phyloP scores from a whole-genome alignment of 2,329 filamentous ascomycete species.

The Ophiostoma sp. region DNA sequence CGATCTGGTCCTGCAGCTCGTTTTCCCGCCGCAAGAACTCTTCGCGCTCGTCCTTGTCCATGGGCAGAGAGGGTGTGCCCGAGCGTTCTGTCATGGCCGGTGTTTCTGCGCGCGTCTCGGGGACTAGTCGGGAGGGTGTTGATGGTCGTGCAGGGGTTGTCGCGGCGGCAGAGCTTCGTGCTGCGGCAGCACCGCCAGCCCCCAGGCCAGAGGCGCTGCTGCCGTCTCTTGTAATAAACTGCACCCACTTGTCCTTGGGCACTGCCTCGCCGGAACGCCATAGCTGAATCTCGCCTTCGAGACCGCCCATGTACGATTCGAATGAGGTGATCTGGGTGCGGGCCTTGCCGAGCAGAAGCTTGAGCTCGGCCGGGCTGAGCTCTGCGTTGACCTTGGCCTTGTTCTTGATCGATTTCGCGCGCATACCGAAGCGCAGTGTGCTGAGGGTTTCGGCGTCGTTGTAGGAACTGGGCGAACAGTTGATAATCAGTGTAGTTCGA shows the following conservation, averaged over 20 bases:
- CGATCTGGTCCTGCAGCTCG: slow-evolving; percentile 91
- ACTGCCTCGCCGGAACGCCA: slow-evolving; percentile 89
- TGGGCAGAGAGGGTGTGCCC: slow-evolving; percentile 76
- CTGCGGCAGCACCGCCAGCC: slow-evolving; percentile 42
- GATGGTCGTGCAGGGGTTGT: slow-evolving; percentile 50
- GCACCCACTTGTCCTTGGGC: slow-evolving; percentile 82
- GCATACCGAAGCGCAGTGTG: slow-evolving; percentile 88
- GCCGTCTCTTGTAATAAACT: slow-evolving; percentile 54
- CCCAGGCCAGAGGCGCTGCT: slow-evolving; percentile 40
- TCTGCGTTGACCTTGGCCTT: slow-evolving; percentile 99
- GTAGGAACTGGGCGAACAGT: slow-evolving; percentile 97
- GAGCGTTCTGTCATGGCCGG: slow-evolving; percentile 66
- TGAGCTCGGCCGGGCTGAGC: slow-evolving; percentile 91
- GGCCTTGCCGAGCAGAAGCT: slow-evolving; percentile 84
- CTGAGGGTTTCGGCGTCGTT: slow-evolving; percentile 93
- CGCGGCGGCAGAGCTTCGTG: slow-evolving; percentile 50
- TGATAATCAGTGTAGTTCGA: slow-evolving; percentile 96
- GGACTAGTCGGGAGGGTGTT: slow-evolving; percentile 46
- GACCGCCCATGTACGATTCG: slow-evolving; percentile 73
- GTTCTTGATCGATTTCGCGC: slow-evolving; percentile 98
- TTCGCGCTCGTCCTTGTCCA: slow-evolving; percentile 95
- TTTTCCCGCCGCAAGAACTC: slow-evolving; percentile 94
- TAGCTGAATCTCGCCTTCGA: slow-evolving; percentile 77
- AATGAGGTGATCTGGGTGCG: slow-evolving; percentile 85
- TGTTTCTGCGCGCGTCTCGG: slow-evolving; percentile 59